Conservation (phyloP, 768 basidiomycete genomes). For the Phaeolepiota aurea region DNA sequence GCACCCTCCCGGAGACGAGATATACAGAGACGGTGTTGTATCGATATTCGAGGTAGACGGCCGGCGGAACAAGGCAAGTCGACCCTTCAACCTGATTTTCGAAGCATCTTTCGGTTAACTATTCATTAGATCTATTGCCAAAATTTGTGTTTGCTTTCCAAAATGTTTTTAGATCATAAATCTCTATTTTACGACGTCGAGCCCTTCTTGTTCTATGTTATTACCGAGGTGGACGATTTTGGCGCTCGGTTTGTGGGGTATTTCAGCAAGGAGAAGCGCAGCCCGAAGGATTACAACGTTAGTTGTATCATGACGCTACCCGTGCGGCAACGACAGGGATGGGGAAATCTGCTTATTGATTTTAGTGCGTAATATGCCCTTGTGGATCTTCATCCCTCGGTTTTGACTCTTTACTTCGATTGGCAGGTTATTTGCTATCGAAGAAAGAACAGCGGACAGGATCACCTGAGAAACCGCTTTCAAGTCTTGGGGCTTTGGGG, state of each 20-base stretch:
- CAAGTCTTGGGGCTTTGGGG: slow-evolving; percentile 85
- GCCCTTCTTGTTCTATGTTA: slow-evolving; percentile 97
- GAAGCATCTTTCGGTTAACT: too few relatives aligned
- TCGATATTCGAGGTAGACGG: slow-evolving; percentile 98
- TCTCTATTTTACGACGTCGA: slow-evolving; percentile 99
- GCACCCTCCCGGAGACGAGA: slow-evolving; percentile 97
- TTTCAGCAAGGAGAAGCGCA: slow-evolving; percentile 97
- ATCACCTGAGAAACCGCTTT: slow-evolving; percentile 94
- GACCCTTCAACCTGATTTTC: too few relatives aligned
- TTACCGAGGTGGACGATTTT: slow-evolving; percentile 82
- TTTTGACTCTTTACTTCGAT: slow-evolving; percentile 1
- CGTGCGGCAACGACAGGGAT: slow-evolving; percentile 88
- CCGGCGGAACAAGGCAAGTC: slow-evolving; percentile 82
- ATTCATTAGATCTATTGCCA: slow-evolving; percentile 89
- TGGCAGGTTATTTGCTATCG: slow-evolving; percentile 84
- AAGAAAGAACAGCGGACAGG: slow-evolving; percentile 89
- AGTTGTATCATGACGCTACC: slow-evolving; percentile 99
- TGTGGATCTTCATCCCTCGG: too few relatives aligned
- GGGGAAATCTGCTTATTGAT: slow-evolving; percentile 96
- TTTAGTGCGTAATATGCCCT: slow-evolving; percentile 67
- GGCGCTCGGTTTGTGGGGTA: slow-evolving; percentile 96
- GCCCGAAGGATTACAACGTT: slow-evolving; percentile 92
- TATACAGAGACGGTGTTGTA: slow-evolving; percentile 82
- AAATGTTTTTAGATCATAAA: slow-evolving; percentile 99
- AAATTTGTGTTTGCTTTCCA: slow-evolving; percentile 93